These are phyloP conservation scores for Candida taoyuanica DNA, from an alignment of 805 yeast species.

Conservation along the genomic window DNA sequence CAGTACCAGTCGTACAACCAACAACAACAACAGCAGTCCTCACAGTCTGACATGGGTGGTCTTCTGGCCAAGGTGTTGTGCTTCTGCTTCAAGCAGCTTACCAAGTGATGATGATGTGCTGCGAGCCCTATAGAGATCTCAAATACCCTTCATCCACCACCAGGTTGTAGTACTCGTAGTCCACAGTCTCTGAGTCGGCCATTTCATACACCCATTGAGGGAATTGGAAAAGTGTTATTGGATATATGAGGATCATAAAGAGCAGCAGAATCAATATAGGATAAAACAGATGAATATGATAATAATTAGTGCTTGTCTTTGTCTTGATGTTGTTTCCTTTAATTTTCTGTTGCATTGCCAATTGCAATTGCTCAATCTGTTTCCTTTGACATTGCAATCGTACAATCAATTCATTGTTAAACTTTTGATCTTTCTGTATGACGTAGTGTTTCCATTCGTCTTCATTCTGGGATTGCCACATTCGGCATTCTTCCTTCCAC, in stretches of 20 bases:
- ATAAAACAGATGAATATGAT: too few relatives aligned
- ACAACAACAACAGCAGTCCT: slow-evolving; percentile 18
- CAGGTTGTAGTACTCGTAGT: slow-evolving; percentile 22
- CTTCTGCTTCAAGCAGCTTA: slow-evolving; percentile 30
- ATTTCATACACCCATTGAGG: slow-evolving; percentile 15
- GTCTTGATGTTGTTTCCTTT: too few relatives aligned
- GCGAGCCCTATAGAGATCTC: too few relatives aligned
- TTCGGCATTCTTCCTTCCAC: slow-evolving; percentile 8
- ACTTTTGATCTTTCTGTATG: slow-evolving; percentile 6
- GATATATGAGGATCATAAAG: too few relatives aligned
- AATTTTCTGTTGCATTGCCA: slow-evolving; percentile 8
- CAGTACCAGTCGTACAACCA: slow-evolving; percentile 16
- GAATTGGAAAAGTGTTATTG: slow-evolving; percentile 1
- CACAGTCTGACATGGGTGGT: slow-evolving; percentile 12
- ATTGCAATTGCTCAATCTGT: slow-evolving; percentile 14
- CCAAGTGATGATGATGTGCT: slow-evolving; percentile 16
- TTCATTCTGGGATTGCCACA: slow-evolving; percentile 10
- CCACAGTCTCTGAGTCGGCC: slow-evolving; percentile 18
- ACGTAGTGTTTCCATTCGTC: slow-evolving; percentile 5
- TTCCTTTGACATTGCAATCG: slow-evolving; percentile 19
- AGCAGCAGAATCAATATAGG: too few relatives aligned
- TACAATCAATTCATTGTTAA: slow-evolving; percentile 17
- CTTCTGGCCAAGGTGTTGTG: slow-evolving; percentile 30
- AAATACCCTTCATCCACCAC: slow-evolving; percentile 17
- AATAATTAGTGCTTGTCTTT: too few relatives aligned